Conservation (phyloP, 2,329 filamentous ascomycete genomes). For the Pseudogymnoascus sp. region DNA sequence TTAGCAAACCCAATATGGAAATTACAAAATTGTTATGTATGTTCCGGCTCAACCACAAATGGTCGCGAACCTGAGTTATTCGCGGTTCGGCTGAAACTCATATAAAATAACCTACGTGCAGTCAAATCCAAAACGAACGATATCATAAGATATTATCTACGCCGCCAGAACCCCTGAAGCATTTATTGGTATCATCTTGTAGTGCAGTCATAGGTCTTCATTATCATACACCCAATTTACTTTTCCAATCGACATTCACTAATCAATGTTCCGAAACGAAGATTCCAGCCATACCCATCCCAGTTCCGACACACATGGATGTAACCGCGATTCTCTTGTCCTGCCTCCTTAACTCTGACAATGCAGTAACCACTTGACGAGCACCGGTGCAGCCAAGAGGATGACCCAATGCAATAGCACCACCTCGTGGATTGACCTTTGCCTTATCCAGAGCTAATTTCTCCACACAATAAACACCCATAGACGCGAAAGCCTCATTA, state of each 20-base stretch:
- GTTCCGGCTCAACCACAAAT: neutral
- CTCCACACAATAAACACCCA: conserved; percentile 86
- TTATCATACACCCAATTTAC: neutral
- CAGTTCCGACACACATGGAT: conserved; percentile 92
- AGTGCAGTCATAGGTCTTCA: neutral
- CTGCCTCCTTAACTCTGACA: conserved; percentile 80
- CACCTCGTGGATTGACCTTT: conserved; percentile 95
- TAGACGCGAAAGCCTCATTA: conserved; percentile 96
- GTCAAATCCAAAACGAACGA: neutral
- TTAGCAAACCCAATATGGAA: neutral
- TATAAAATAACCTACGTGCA: neutral
- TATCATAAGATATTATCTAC: neutral
- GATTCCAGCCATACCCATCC: conserved; percentile 94
- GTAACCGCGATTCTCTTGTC: conserved; percentile 81
- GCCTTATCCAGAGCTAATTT: conserved; percentile 72
- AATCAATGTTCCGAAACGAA: conserved; percentile 76
- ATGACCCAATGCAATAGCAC: conserved; percentile 90
- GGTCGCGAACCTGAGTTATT: no score
- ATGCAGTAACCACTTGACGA: conserved; percentile 80
- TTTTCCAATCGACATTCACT: neutral
- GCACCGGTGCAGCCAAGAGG: conserved; percentile 90
- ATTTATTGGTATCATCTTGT: neutral
- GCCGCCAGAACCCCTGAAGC: neutral
- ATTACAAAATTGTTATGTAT: neutral
- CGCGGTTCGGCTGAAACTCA: no score